Evolutionary conservation across 164 flowering plant genomes (phyloP).

Genomic region (Akebia trifoliata): DNA sequence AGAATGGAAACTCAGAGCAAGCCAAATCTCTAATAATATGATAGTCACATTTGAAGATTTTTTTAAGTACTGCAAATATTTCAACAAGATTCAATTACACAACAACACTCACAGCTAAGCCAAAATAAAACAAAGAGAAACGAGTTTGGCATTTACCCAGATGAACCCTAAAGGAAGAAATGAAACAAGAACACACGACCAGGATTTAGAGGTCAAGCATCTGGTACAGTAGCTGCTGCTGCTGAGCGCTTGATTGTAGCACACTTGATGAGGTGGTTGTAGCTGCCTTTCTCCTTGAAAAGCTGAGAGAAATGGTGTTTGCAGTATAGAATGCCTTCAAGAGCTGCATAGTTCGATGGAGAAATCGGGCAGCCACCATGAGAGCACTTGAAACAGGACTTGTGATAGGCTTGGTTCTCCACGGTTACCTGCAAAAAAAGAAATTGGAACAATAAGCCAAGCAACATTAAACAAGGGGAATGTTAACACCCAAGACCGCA

Average conservation of each 20-base stretch:
- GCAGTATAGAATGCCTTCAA: constrained; percentile 89
- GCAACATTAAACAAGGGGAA: no score
- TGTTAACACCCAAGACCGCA: no score
- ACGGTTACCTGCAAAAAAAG: constrained; percentile 69
- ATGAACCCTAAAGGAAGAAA: neutral
- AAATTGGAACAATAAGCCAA: neutral
- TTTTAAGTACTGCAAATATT: no score
- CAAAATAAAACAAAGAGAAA: neutral
- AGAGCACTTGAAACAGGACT: constrained; percentile 94
- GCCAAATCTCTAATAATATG: constrained; percentile 2
- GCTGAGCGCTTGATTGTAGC: constrained; percentile 67
- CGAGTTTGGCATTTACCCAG: neutral
- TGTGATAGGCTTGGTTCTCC: constrained; percentile 81
- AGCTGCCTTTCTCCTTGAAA: constrained; percentile 97
- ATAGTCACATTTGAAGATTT: neutral
- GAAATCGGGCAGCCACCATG: constrained; percentile 87
- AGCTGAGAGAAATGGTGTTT: constrained; percentile 98
- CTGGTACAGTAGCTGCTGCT: constrained; percentile 42
- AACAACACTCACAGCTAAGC: constrained; percentile 1
- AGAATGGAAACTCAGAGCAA: neutral
- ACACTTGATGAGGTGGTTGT: constrained; percentile 83
- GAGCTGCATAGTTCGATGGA: constrained; percentile 95
- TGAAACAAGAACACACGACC: neutral
- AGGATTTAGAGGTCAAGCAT: constrained; percentile 23
- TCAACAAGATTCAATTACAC: constrained; percentile 6